Conservation (phyloP, 2,329 filamentous ascomycete genomes). For the Botryotinia convoluta region DNA sequence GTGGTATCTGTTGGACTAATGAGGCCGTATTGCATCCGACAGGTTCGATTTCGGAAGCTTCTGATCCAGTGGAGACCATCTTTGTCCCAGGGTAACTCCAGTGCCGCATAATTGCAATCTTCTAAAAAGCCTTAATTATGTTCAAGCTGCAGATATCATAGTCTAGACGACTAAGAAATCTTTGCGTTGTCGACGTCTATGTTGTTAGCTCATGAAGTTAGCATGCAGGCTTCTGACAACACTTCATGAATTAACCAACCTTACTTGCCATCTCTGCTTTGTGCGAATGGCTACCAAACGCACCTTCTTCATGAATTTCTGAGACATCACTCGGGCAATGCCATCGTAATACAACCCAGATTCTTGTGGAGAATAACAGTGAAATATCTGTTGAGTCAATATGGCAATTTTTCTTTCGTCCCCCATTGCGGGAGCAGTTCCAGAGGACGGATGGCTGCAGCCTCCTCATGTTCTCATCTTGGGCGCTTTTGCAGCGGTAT, state of each 20-base stretch:
- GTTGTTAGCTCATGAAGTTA: background rate
- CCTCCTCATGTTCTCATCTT: background rate
- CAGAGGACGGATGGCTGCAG: background rate
- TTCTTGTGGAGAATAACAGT: background rate
- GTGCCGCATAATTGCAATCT: background rate
- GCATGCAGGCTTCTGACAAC: background rate
- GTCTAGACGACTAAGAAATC: background rate
- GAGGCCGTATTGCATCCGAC: background rate
- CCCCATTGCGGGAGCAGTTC: background rate
- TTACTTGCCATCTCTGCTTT: background rate
- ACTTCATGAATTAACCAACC: background rate
- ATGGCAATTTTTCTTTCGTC: background rate
- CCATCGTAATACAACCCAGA: background rate
- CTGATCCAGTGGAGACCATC: background rate
- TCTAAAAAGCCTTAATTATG: background rate
- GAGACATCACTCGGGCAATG: background rate
- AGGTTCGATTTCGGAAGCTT: background rate
- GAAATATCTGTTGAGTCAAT: background rate
- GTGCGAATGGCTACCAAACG: background rate
- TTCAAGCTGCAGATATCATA: background rate
- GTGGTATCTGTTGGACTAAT: background rate
- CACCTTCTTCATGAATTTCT: background rate
- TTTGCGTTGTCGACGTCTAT: background rate
- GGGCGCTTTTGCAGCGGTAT: background rate
- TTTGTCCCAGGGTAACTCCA: background rate